Evolutionary conservation across 2,329 filamentous ascomycete species (phyloP).

Genomic region (Pseudocercospora musae): DNA sequence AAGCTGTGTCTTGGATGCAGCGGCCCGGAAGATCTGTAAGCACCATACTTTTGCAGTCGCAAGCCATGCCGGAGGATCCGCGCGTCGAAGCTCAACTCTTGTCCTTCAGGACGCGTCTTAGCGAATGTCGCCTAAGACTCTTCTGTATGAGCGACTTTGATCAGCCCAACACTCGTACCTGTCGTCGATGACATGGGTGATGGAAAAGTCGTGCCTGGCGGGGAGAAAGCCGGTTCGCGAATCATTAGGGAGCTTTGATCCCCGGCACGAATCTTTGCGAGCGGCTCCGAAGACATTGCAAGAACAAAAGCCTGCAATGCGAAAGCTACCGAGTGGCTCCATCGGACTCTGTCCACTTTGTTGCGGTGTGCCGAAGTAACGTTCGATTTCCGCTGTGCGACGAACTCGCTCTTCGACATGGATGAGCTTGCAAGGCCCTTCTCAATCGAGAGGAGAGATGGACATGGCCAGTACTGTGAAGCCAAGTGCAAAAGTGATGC

Average conservation of each 20-base stretch:
- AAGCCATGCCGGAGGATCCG: slow-evolving; percentile 2
- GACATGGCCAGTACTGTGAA: too few relatives aligned
- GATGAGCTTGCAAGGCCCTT: neutral
- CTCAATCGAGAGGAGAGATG: too few relatives aligned
- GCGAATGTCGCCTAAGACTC: neutral
- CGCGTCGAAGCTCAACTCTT: slow-evolving; percentile 3
- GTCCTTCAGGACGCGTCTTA: slow-evolving; percentile 1
- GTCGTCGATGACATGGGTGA: neutral
- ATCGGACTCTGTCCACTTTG: neutral
- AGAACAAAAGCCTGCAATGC: neutral
- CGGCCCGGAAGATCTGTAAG: neutral
- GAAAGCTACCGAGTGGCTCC: neutral
- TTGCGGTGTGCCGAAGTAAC: neutral
- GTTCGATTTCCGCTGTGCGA: neutral
- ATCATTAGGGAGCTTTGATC: neutral
- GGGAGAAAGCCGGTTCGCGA: neutral
- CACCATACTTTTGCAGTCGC: neutral
- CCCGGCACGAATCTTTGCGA: neutral
- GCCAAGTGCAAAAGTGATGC: neutral
- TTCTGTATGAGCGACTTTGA: neutral
- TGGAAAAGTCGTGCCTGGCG: slow-evolving; percentile 1
- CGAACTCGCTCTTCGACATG: neutral
- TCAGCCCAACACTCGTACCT: slow-evolving; percentile 1
- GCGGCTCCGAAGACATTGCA: neutral
- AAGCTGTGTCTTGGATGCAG: slow-evolving; percentile 2